Evolutionary conservation across 495 filamentous ascomycete species (phyloP), one percentile per base, ranked within the genome.

Genomic region (Penicillium dipodomyicola): DNA sequence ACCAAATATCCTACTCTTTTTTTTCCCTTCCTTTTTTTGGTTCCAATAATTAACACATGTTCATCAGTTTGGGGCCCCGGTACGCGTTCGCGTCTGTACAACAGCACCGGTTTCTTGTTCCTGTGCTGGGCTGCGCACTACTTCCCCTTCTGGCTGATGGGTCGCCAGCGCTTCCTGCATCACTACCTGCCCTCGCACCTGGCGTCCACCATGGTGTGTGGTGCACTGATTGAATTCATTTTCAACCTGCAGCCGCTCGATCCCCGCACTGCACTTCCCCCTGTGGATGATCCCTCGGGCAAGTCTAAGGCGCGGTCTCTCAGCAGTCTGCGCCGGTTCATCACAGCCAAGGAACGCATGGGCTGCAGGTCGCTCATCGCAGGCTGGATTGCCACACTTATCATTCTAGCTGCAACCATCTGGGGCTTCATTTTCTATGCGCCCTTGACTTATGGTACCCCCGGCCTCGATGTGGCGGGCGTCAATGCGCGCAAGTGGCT

Each of bases 71-170:
- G 71, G 71, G 72, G 70, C n/a, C 52, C 72, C 86, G 92, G 92
- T 65, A 89, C 94, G 32, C 91, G 94, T 51, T 92, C 88, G 33
- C 90, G 92, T 54, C 82, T 98, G 58, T 98, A 98, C 74, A 96
- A 97, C 80, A 95, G 90, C 58, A 97, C 95, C 0, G 94, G 94
- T 42, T 98, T 98, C 84, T 89, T 98, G 74, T 97, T 96, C 84
- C 88, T 98, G 55, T 82, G 81, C 72, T 88, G 85, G 85, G 83
- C 80, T n/a, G 83, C 85, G 32, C 85, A 88, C 69, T 88, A 87
- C 71, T 76, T 87, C 70, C 85, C 85, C 56, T 88, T 88, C 80
- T 88, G 84, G 78, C 75, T 87, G 64, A 88, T 88, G 85, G 85
- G 85, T 57, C 85, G 85, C 49, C 85, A 88, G 67, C 84, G 86